These are phyloP conservation scores for Aspergillus nanangensis DNA, from an alignment of 495 filamentous ascomycete species.

Conservation along the genomic window DNA sequence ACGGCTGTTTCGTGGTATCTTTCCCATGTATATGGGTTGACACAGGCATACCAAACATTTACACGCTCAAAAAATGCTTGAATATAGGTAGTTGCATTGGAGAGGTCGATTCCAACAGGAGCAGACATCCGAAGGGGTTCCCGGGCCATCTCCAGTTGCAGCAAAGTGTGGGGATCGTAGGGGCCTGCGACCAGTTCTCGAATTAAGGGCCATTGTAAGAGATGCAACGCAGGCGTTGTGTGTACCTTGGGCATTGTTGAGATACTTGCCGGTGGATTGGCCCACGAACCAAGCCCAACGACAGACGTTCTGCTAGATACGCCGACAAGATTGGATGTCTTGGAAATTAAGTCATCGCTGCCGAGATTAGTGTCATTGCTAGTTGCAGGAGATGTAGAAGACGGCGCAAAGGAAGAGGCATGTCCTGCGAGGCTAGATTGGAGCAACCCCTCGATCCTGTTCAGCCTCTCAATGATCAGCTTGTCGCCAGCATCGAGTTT, in stretches of 20 bases:
- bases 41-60: constrained; percentile 81
- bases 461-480: constrained; percentile 72
- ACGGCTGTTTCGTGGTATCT: constrained; percentile 68
- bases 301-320: constrained; percentile 54
- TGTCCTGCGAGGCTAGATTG: constrained; percentile 58
- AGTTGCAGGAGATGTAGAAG: constrained; percentile 59
- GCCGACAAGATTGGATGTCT: constrained; percentile 28
- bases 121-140: constrained; percentile 58
- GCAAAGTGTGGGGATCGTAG: constrained; percentile 71
- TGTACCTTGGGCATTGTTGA: constrained; percentile 82
- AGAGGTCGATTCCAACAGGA: constrained; percentile 63
- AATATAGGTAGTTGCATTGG: constrained; percentile 69
- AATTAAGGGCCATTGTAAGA: constrained; percentile 77
- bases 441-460: constrained; percentile 71
- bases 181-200: constrained; percentile 69
- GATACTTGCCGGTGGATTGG: constrained; percentile 61
- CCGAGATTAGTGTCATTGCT: constrained; percentile 66
- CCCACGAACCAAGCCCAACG: constrained; percentile 71
- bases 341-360: constrained; percentile 55
- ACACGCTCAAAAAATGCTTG: constrained; percentile 74
- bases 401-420: constrained; percentile 43
- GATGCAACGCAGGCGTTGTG: constrained; percentile 71
- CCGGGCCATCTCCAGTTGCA: constrained; percentile 78
- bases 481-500: constrained; percentile 85
- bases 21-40: constrained; percentile 80